Evolutionary conservation across 306 rosid genomes (phyloP), one percentile per base, ranked within the genome.

Genomic region (Oxytropis ochrocephala): DNA sequence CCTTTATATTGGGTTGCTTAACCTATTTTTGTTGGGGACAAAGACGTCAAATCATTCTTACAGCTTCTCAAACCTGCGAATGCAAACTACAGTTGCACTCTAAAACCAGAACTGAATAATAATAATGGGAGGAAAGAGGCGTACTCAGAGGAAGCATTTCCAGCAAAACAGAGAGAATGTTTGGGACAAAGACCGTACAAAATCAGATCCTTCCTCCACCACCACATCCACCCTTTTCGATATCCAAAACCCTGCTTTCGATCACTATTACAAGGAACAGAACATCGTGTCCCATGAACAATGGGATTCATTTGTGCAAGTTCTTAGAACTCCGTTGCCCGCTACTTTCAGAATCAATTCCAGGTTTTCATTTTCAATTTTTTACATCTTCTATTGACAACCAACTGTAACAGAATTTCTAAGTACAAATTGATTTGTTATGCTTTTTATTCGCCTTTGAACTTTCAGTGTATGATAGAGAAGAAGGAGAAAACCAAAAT

Each of bases 261-360:
- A 92, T 74, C 79, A 83, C 47, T 92, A 87, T 48, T 92, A 92
- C 66, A 91, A 85, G 96, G 91, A 83, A 65, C 96, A 87, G 71
- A 76, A 85, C 17, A 87, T 92, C 14, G 84, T 89, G 5, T 33
- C 87, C 0, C 51, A 78, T 0, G 74, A 86, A 72, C 95, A 92
- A 70, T 92, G 98, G 96, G 87, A 86, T 59, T 70, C 78, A 1
- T 92, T 92, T 44, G 62, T 81, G 27, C 82, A 77, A 67, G 75
- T 84, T 83, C 96, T 92, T 18, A 82, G 91, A 75, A 87, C 85
- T 73, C 91, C 96, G 3, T 75, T 92, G 75, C 96, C 96, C 2
- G 88, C 96, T 4, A 81, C 92, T 56, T 92, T 92, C 72, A 69
- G 98, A 77, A 92, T 92, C 47, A 92, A 92, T 54, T 86, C 96